phyloP scores from a whole-genome alignment of 495 filamentous ascomycete species.

The Ascodesmis nigricans region DNA sequence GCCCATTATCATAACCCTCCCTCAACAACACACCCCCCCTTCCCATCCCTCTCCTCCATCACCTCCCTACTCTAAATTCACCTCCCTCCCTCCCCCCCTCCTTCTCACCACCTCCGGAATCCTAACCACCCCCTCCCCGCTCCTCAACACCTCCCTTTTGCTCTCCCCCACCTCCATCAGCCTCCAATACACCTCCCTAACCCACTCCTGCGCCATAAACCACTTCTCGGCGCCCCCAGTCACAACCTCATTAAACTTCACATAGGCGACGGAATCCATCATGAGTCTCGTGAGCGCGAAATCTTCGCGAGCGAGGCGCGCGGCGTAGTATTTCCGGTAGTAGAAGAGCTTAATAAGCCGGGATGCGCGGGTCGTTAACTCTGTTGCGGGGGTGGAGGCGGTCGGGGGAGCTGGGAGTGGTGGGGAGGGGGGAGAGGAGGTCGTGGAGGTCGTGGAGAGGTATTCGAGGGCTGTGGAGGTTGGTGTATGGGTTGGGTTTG shows the following conservation, averaged over 20 bases:
- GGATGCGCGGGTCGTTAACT: constrained; percentile 14
- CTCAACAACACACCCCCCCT: no score
- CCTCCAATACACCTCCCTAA: constrained; percentile 19
- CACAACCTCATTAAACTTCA: constrained; percentile 21
- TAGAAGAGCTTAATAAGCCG: constrained; percentile 18
- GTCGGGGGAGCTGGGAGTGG: constrained; percentile 19
- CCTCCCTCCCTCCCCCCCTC: constrained; percentile 10
- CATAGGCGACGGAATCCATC: constrained; percentile 20
- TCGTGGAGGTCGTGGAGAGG: constrained; percentile 2
- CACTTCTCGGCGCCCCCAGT: constrained; percentile 20
- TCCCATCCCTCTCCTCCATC: no score
- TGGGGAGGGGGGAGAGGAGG: constrained; percentile 16
- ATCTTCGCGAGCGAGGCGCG: constrained; percentile 12
- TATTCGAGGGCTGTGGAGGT: not conserved
- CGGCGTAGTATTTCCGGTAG: constrained; percentile 19
- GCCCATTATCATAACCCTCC: no score
- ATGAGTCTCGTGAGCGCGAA: constrained; percentile 19
- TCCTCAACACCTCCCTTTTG: constrained; percentile 9
- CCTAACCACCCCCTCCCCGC: constrained; percentile 12
- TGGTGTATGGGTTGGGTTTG: constrained; percentile 1
- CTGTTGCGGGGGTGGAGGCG: constrained; percentile 15
- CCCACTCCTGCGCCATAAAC: constrained; percentile 19
- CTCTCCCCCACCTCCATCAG: constrained; percentile 11
- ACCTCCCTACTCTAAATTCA: constrained; percentile 15
- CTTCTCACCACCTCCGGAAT: constrained; percentile 16